A percentile compares a stretch with the other conserved stretches of the same genome.
Evolutionary conservation across 371 early-diverging fungal genomes (phyloP).

Genomic region (Mucor ambiguus): DNA sequence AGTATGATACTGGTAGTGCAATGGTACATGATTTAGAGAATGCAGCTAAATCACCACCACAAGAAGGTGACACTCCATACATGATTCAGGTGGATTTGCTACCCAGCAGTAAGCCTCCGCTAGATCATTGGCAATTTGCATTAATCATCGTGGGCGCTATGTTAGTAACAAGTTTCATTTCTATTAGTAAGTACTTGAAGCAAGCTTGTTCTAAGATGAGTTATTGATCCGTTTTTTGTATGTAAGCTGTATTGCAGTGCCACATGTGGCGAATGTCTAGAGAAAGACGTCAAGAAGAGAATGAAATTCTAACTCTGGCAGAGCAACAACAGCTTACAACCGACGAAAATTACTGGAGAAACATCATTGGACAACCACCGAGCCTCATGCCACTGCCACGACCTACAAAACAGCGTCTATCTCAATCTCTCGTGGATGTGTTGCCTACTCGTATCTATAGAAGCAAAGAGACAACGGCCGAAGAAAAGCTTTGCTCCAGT

Average conservation of each 20-base stretch:
- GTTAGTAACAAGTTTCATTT: slow-evolving; percentile 39
- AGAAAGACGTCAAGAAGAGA: not conserved
- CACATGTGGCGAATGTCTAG: slow-evolving; percentile 23
- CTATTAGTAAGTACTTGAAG: slow-evolving; percentile 32
- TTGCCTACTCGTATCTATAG: slow-evolving; percentile 23
- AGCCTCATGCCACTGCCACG: not conserved
- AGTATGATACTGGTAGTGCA: slow-evolving; percentile 20
- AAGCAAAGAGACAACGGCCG: not conserved
- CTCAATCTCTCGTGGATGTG: slow-evolving; percentile 12
- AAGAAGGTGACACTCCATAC: not conserved
- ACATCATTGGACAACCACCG: slow-evolving; percentile 11
- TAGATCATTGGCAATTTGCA: slow-evolving; percentile 58
- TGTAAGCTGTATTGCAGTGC: slow-evolving; percentile 21
- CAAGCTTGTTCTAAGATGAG: not conserved
- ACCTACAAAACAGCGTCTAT: not conserved
- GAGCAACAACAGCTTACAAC: slow-evolving; percentile 16
- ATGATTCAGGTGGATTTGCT: slow-evolving; percentile 31
- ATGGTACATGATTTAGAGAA: slow-evolving; percentile 24
- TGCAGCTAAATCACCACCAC: not conserved
- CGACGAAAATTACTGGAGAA: slow-evolving; percentile 18
- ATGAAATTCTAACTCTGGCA: slow-evolving; percentile 9
- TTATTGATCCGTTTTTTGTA: not conserved
- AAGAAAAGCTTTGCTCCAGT: not conserved
- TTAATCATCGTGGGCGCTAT: slow-evolving; percentile 48
- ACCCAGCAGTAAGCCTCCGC: slow-evolving; percentile 23